Base-by-base conservation (phyloP, 78 protist species). In the Dictyostelium capitatum region DNA sequence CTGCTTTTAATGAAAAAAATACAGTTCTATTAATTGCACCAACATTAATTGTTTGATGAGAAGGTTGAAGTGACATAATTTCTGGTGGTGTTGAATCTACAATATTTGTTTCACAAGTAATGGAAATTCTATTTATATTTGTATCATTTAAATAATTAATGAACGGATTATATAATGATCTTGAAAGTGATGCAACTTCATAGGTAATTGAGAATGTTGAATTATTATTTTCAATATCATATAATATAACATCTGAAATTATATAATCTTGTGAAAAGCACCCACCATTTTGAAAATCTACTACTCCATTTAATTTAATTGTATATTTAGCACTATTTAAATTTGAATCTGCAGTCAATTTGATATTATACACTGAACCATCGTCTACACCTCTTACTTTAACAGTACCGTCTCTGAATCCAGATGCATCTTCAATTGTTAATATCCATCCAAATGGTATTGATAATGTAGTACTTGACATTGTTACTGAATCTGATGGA, bases 341-440 rank as follows among this genome's bases (percentile, higher is more conserved):
- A 62, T 62, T 12, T 4, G 25, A 62, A 11, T n/a, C 2, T 37
- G 43, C 70, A 3, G 37, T 23, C 23, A 62, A 11, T 20, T 62
- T 15, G 15, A 32, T 10, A 30, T 30, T 67, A 32, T 67, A 67
- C 10, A 30, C 32, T 32, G 75, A 67, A 32, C 32, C 19, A 67
- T 67, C 75, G 1, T 30, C 14, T 15, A 30, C 75, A 28, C 75
- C 75, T 67, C 48, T 67, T 12, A 67, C 32, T 15, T 14, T 32
- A 32, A 67, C 12, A 32, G 15, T 20, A 67, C 75, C 75, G 30
- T 67, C 43, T 28, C 75, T 67, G 30, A 67, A 67, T 25, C 75
- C 75, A 30, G 30, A 30, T 67, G 17, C 19, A 32, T 67, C 75
- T 67, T 67, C 75, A 32, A 67, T 67, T 62, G 43, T 37, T 37